Percentiles rank a stretch among this genome's conserved stretches.
phyloP scores from a whole-genome alignment of 2,329 filamentous ascomycete species.

The Aureobasidium sp. region DNA sequence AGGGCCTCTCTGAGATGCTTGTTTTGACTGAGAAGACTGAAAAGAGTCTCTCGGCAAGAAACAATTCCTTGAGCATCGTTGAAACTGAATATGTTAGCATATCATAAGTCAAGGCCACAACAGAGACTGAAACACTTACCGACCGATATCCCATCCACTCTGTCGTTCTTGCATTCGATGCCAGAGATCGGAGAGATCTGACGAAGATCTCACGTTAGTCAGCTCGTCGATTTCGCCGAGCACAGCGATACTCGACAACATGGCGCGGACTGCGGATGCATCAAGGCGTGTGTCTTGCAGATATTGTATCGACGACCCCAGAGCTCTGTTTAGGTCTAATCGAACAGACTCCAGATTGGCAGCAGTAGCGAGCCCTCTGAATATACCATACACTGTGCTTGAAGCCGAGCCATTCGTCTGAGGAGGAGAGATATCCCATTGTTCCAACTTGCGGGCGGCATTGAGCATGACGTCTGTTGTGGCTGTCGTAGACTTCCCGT shows the following conservation, averaged over 20 bases:
- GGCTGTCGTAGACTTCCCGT: slow-evolving; percentile 51
- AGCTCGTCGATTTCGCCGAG: slow-evolving; percentile 78
- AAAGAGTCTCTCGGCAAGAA: slow-evolving; percentile 73
- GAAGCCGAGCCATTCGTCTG: slow-evolving; percentile 40
- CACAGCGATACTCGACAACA: slow-evolving; percentile 59
- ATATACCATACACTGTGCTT: slow-evolving; percentile 69
- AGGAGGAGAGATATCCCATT: slow-evolving; percentile 84
- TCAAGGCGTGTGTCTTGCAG: slow-evolving; percentile 27
- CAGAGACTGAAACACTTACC: slow-evolving; percentile 47
- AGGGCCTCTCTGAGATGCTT: slow-evolving; percentile 54
- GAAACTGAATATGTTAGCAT: slow-evolving; percentile 44
- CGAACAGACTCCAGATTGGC: slow-evolving; percentile 49
- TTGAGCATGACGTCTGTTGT: slow-evolving; percentile 67
- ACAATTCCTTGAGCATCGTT: slow-evolving; percentile 74
- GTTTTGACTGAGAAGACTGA: slow-evolving; percentile 71
- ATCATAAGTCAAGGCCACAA: neutral
- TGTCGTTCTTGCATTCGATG: slow-evolving; percentile 57
- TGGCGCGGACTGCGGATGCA: slow-evolving; percentile 47
- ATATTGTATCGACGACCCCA: neutral
- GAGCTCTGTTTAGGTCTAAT: neutral
- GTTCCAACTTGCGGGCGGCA: slow-evolving; percentile 74
- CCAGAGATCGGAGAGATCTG: slow-evolving; percentile 57
- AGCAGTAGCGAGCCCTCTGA: slow-evolving; percentile 69
- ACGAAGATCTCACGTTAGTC: slow-evolving; percentile 42
- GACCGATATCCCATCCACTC: slow-evolving; percentile 72